Percentiles rank a stretch among this genome's conserved stretches.
Conservation (phyloP, 176 grass and related monocot species). For the Pontederia paniculata region DNA sequence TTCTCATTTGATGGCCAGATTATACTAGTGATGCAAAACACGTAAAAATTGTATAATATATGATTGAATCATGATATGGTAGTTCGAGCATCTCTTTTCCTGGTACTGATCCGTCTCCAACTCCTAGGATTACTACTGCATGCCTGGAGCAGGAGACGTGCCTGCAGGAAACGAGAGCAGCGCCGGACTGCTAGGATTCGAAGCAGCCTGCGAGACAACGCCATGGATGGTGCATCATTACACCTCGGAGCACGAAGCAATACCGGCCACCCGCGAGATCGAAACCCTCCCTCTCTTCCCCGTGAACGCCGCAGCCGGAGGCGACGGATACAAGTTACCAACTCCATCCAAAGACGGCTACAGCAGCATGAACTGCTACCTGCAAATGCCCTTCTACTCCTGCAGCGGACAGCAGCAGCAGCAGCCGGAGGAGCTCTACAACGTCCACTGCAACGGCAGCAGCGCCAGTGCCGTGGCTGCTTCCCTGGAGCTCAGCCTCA, state of each 20-base stretch:
- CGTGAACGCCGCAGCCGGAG: constrained; percentile 7
- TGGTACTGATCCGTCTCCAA: too few relatives aligned
- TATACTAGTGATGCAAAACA: too few relatives aligned
- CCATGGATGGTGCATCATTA: constrained; percentile 2
- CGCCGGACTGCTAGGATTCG: background rate
- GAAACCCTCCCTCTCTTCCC: constrained; percentile 66
- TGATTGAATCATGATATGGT: too few relatives aligned
- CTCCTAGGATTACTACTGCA: too few relatives aligned
- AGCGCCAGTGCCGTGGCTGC: constrained; percentile 15
- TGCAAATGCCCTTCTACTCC: background rate
- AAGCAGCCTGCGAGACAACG: background rate
- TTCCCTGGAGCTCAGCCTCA: constrained; percentile 60
- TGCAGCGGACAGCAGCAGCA: background rate
- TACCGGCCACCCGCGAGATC: constrained; percentile 14
- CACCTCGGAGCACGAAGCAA: background rate
- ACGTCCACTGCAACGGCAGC: constrained; percentile 16
- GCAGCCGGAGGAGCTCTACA: constrained; percentile 25
- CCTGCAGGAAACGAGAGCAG: constrained; percentile 18
- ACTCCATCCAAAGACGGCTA: background rate
- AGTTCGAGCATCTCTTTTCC: too few relatives aligned
- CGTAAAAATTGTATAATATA: too few relatives aligned
- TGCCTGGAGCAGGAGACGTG: constrained; percentile 28
- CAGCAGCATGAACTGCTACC: constrained; percentile 4
- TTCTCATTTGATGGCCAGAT: too few relatives aligned
- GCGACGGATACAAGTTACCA: background rate